phyloP scores from a whole-genome alignment of 106 monocot genomes.

The Platanthera zijinensis region DNA sequence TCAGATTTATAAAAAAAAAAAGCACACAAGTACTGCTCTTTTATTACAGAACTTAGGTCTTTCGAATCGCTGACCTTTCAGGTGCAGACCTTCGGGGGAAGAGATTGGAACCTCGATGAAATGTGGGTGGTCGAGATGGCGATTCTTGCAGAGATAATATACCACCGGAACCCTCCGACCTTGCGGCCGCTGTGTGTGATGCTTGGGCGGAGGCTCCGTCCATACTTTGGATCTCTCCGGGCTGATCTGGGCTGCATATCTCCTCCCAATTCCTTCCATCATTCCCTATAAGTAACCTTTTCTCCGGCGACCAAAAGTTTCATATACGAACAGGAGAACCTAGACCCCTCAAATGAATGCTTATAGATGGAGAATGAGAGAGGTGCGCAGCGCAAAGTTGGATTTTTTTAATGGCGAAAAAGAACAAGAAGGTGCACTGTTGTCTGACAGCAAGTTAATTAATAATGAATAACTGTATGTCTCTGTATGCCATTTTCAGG shows the following conservation, averaged over 20 bases:
- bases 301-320: background rate
- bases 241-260: slow-evolving; percentile 17
- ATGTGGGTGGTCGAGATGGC: slow-evolving; percentile 66
- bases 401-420: background rate
- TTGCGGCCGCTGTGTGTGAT: slow-evolving; percentile 8
- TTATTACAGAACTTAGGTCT: background rate
- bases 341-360: slow-evolving; percentile 7
- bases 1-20: background rate
- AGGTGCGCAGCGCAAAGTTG: background rate
- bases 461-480: background rate
- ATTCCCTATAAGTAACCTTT: background rate
- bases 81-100: slow-evolving; percentile 46
- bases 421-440: background rate
- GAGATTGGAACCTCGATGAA: slow-evolving; percentile 62
- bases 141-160: slow-evolving; percentile 50
- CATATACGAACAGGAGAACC: background rate
- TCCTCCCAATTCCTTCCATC: slow-evolving; percentile 31
- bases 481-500: background rate
- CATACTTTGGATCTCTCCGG: slow-evolving; percentile 33
- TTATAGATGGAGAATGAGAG: background rate
- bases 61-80: slow-evolving; percentile 45
- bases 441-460: background rate
- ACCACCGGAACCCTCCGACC: slow-evolving; percentile 45
- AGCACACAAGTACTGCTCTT: no score
- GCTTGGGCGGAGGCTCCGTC: slow-evolving; percentile 13